Evolutionary conservation across 306 rosid species (phyloP).

Genomic region (Cicer pinnatifidum): DNA sequence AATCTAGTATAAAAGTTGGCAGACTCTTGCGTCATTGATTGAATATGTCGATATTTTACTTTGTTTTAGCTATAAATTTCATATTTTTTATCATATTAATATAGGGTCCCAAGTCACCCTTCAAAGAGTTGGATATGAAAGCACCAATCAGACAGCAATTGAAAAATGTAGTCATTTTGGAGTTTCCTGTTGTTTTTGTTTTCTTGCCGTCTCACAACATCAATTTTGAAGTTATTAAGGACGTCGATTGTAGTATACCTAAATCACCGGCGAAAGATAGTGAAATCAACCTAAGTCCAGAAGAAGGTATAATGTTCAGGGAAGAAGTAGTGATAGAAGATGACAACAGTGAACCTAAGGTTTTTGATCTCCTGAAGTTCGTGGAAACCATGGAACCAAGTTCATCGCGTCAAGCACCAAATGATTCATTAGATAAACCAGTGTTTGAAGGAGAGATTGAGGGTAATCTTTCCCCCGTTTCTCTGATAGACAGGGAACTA

Average conservation of each 20-base stretch:
- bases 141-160: constrained; percentile 78
- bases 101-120: constrained; percentile 71
- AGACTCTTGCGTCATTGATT: not conserved
- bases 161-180: constrained; percentile 64
- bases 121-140: constrained; percentile 66
- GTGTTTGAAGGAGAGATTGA: constrained; percentile 45
- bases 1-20: constrained; percentile 2
- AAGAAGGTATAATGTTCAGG: constrained; percentile 58
- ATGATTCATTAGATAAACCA: constrained; percentile 46
- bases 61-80: constrained; percentile 11
- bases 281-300: constrained; percentile 44
- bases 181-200: constrained; percentile 80
- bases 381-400: constrained; percentile 46
- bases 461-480: constrained; percentile 45
- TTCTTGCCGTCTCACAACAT: constrained; percentile 67
- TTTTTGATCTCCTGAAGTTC: constrained; percentile 63
- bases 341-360: constrained; percentile 52
- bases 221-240: constrained; percentile 66
- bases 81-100: constrained; percentile 41
- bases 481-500: constrained; percentile 40
- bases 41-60: not conserved
- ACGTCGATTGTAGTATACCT: constrained; percentile 37
- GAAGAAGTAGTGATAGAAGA: constrained; percentile 78
- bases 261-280: constrained; percentile 51
- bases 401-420: constrained; percentile 43